These are phyloP conservation scores for Populus euphratica DNA, from an alignment of 345 rosid species.

Conservation along the genomic window DNA sequence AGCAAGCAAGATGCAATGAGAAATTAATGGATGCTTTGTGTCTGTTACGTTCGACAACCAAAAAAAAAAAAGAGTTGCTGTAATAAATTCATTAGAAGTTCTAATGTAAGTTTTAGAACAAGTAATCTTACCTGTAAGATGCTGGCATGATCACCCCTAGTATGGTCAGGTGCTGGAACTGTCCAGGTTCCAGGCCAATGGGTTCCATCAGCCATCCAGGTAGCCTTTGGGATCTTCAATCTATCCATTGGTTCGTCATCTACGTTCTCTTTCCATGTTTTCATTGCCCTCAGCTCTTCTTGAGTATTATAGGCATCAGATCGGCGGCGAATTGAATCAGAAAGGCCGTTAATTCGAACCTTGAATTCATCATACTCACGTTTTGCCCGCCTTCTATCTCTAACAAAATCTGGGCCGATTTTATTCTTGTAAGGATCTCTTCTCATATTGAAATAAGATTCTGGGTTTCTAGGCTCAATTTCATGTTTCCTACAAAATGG, in stretches of 20 bases:
- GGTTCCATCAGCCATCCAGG: conserved; percentile 84
- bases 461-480: conserved; percentile 79
- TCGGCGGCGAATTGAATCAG: conserved; percentile 63
- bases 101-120: not conserved
- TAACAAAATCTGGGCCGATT: conserved; percentile 65
- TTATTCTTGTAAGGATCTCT: conserved; percentile 75
- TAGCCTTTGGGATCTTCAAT: conserved; percentile 66
- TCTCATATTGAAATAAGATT: conserved; percentile 66
- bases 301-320: conserved; percentile 74
- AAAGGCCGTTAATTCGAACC: conserved; percentile 63
- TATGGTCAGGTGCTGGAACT: conserved; percentile 51
- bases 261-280: conserved; percentile 47
- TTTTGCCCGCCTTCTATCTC: conserved; percentile 65
- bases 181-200: conserved; percentile 89
- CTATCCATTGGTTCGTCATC: conserved; percentile 47
- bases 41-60: not conserved
- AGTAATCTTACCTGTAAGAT: conserved; percentile 51
- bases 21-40: not conserved
- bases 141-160: conserved; percentile 76
- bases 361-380: conserved; percentile 80
- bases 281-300: conserved; percentile 66
- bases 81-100: too few species aligned
- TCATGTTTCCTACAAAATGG: conserved; percentile 82
- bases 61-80: not conserved
- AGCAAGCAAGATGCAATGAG: not conserved